A percentile compares a stretch with the other conserved stretches of the same genome.
phyloP scores from a whole-genome alignment of 257 asterid species.

The Solanum pimpinellifolium region DNA sequence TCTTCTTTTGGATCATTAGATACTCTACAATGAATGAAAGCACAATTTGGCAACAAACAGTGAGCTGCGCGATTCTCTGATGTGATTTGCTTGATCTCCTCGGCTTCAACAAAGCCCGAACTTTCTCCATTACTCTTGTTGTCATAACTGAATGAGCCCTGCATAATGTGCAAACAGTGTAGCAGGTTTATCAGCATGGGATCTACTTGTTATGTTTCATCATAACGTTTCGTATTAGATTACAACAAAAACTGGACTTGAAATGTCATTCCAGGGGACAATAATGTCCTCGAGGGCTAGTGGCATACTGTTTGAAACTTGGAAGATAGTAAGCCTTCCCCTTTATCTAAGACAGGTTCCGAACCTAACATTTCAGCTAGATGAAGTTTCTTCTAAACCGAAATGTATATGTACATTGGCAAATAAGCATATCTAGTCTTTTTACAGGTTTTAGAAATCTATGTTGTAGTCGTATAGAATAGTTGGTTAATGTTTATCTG shows the following conservation, averaged over 20 bases:
- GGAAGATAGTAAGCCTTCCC: background rate
- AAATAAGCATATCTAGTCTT: background rate
- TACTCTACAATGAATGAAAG: background rate
- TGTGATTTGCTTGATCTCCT: conserved; percentile 60
- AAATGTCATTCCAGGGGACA: background rate
- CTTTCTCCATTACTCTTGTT: conserved; percentile 1
- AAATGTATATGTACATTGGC: background rate
- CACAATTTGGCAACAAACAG: conserved; percentile 4
- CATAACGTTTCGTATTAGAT: background rate
- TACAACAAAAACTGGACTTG: background rate
- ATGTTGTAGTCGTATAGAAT: background rate
- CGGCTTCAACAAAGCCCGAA: conserved; percentile 14
- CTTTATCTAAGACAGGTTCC: background rate
- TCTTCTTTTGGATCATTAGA: conserved; percentile 11
- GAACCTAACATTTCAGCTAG: background rate
- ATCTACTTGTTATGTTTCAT: background rate
- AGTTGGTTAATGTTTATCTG: background rate
- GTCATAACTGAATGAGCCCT: conserved; percentile 22
- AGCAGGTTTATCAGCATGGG: background rate
- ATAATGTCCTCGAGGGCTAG: background rate
- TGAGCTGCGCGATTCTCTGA: conserved; percentile 20
- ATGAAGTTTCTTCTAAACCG: background rate
- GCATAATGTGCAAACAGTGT: background rate
- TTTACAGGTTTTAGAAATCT: background rate
- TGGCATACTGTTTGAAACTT: background rate